Conservation (phyloP, 2,329 filamentous ascomycete genomes). For the Periconia sp. region DNA sequence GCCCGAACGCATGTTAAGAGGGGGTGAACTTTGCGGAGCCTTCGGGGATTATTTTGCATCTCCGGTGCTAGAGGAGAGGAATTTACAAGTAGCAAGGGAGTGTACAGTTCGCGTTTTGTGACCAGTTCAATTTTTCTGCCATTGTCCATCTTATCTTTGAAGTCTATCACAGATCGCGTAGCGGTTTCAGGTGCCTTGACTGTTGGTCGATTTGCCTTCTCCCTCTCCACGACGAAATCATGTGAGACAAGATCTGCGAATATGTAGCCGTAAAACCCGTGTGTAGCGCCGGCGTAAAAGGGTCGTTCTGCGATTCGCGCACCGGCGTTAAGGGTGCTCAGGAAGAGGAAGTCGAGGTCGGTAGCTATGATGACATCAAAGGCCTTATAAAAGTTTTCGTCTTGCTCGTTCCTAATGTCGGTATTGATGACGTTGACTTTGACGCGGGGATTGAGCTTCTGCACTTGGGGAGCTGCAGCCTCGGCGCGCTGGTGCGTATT, state of each 20-base stretch:
- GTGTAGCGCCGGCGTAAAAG: conserved; percentile 87
- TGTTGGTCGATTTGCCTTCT: conserved; percentile 74
- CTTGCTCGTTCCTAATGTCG: conserved; percentile 63
- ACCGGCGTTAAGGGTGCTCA: conserved; percentile 83
- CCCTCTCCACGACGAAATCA: conserved; percentile 85
- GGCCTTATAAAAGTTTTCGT: conserved; percentile 74
- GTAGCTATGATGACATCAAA: conserved; percentile 92
- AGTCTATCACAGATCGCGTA: conserved; percentile 76
- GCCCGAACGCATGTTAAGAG: conserved; percentile 85
- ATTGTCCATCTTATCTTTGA: conserved; percentile 67
- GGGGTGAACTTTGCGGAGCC: conserved; percentile 77
- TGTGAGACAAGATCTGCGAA: conserved; percentile 93
- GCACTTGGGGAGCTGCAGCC: conserved; percentile 77
- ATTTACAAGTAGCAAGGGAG: conserved; percentile 85
- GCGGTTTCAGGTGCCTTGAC: conserved; percentile 70
- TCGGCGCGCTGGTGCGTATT: conserved; percentile 68
- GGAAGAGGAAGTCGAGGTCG: conserved; percentile 76
- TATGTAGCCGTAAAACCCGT: conserved; percentile 93
- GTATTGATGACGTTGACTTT: conserved; percentile 72
- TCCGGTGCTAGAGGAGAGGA: conserved; percentile 73
- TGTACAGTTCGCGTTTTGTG: conserved; percentile 90
- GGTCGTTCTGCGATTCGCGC: conserved; percentile 78
- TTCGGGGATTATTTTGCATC: conserved; percentile 71
- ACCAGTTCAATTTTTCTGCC: conserved; percentile 83
- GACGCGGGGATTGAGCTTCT: conserved; percentile 89